Evolutionary conservation across 768 basidiomycete species (phyloP).

Genomic region (Amylocystis lapponica): DNA sequence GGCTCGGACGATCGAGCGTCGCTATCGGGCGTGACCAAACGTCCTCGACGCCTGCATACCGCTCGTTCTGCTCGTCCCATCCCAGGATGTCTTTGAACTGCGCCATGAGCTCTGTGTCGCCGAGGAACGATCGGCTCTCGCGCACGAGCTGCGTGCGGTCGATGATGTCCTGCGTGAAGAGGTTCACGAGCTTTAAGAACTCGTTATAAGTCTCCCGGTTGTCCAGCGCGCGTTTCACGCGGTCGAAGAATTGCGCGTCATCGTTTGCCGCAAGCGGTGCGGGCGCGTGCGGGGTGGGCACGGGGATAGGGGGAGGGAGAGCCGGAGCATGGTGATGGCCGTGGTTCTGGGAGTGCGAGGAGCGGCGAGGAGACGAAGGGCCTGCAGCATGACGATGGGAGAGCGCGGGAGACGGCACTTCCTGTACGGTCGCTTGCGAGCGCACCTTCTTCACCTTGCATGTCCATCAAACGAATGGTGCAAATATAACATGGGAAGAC

Average conservation of each 20-base stretch:
- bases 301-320: constrained; percentile 10
- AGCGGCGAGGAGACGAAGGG: constrained; percentile 24
- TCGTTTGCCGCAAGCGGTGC: constrained; percentile 27
- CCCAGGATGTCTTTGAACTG: constrained; percentile 84
- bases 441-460: constrained; percentile 22
- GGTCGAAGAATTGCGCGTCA: constrained; percentile 87
- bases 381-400: constrained; percentile 21
- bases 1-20: constrained; percentile 37
- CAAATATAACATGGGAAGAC: neutral
- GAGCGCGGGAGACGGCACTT: constrained; percentile 21
- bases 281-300: constrained; percentile 8
- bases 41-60: constrained; percentile 21
- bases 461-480: neutral
- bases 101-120: constrained; percentile 70
- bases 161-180: constrained; percentile 92
- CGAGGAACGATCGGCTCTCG: constrained; percentile 69
- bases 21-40: constrained; percentile 25
- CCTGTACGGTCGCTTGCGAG: constrained; percentile 15
- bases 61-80: constrained; percentile 69
- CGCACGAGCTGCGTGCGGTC: constrained; percentile 80
- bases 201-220: constrained; percentile 83
- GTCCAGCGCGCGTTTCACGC: constrained; percentile 69
- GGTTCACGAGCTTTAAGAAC: constrained; percentile 90
- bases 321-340: constrained; percentile 10
- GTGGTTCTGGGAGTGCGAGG: constrained; percentile 8